phyloP scores from a whole-genome alignment of 352 stramenopile species.

The Globisporangium cystogenes region DNA sequence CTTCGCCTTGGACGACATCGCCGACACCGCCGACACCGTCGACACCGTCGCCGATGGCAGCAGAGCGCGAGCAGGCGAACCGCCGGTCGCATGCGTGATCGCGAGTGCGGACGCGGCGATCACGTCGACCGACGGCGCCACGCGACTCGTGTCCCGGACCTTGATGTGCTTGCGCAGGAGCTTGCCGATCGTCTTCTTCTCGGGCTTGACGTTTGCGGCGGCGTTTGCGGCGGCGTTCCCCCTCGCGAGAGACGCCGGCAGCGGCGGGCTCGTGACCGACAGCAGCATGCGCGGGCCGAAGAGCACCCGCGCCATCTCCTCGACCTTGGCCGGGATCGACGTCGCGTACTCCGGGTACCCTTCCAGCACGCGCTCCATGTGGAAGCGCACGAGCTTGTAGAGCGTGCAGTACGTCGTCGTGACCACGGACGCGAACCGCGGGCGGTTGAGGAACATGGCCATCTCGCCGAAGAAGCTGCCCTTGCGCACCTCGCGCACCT shows the following conservation, averaged over 20 bases:
- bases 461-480: constrained; percentile 61
- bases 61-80: not conserved
- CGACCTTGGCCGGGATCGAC: constrained; percentile 22
- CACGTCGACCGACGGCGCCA: constrained; percentile 16
- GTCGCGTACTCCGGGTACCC: constrained; percentile 37
- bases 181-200: constrained; percentile 37
- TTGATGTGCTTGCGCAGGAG: constrained; percentile 49
- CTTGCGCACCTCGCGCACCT: constrained; percentile 66
- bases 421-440: constrained; percentile 44
- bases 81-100: not conserved
- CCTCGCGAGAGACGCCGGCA: too few species aligned
- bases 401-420: constrained; percentile 55
- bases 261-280: too few species aligned
- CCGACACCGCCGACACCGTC: too few species aligned
- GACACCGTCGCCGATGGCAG: too few species aligned
- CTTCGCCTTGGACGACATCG: too few species aligned
- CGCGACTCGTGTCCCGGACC: constrained; percentile 24
- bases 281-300: constrained; percentile 12
- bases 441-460: constrained; percentile 50
- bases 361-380: constrained; percentile 44
- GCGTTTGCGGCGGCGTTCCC: not conserved
- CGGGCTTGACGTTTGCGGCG: not conserved
- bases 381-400: constrained; percentile 57
- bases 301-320: constrained; percentile 34
- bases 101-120: constrained; percentile 1